Percentiles rank a stretch among this genome's conserved stretches.
These are phyloP conservation scores for Helotiales sp. DNA, from an alignment of 2,329 filamentous ascomycete species.

Conservation along the genomic window DNA sequence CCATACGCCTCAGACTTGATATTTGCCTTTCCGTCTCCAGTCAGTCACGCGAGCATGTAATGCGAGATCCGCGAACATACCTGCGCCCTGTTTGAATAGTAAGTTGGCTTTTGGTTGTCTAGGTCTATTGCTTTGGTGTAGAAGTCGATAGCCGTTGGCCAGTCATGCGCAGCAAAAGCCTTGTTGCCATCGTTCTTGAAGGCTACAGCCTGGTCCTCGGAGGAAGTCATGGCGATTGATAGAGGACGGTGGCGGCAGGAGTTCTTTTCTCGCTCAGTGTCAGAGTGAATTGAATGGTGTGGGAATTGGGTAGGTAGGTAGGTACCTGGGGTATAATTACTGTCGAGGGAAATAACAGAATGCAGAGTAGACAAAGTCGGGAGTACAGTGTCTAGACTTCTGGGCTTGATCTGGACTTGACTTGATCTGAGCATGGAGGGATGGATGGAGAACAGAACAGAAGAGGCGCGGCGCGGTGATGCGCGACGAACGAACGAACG, in stretches of 20 bases:
- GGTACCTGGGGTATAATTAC: too few relatives aligned
- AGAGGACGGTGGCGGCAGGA: not conserved
- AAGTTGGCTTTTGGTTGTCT: conserved; percentile 83
- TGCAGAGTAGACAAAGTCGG: too few relatives aligned
- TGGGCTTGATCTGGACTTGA: too few relatives aligned
- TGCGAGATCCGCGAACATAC: conserved; percentile 54
- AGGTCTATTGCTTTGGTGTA: conserved; percentile 88
- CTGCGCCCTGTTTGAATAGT: conserved; percentile 94
- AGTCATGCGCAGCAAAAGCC: conserved; percentile 87
- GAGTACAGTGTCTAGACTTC: too few relatives aligned
- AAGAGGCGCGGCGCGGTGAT: not conserved
- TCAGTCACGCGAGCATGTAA: conserved; percentile 54
- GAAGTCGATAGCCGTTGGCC: conserved; percentile 77
- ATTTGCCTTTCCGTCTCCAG: conserved; percentile 67
- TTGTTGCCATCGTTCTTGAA: conserved; percentile 95
- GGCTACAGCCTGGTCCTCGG: conserved; percentile 72
- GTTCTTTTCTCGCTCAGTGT: too few relatives aligned
- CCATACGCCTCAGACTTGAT: conserved; percentile 96
- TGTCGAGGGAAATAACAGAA: too few relatives aligned
- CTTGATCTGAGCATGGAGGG: too few relatives aligned
- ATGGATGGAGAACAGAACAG: not conserved
- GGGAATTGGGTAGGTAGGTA: too few relatives aligned
- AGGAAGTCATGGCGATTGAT: conserved; percentile 35
- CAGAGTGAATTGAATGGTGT: too few relatives aligned
- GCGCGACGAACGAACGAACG: not conserved